Conservation (phyloP, 331 rosid genomes). For the Quercus lobata region DNA sequence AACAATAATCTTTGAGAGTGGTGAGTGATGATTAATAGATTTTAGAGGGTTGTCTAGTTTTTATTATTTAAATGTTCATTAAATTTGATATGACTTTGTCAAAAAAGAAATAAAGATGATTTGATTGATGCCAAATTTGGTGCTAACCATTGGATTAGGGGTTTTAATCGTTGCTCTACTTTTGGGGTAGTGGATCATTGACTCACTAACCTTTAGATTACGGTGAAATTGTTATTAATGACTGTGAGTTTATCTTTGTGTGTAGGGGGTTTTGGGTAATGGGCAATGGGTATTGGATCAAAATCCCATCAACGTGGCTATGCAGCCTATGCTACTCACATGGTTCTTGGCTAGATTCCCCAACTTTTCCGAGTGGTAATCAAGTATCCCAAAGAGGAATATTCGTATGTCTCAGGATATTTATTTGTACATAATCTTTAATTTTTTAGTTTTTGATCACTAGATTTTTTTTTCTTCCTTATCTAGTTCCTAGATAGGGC, state of each 20-base stretch:
- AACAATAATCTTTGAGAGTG: too few species aligned
- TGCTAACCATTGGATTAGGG: background rate
- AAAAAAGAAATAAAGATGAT: background rate
- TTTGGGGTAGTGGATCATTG: background rate
- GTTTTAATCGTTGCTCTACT: background rate
- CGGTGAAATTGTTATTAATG: too few species aligned
- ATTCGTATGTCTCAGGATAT: background rate
- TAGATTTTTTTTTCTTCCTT: too few species aligned
- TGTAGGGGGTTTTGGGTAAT: too few species aligned
- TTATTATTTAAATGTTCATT: background rate
- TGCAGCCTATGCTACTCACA: background rate
- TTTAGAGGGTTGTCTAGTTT: background rate
- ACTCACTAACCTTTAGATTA: too few species aligned
- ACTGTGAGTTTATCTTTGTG: too few species aligned
- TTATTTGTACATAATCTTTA: background rate
- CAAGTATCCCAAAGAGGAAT: background rate
- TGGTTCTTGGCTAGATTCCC: background rate
- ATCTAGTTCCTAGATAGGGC: too few species aligned
- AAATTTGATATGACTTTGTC: background rate
- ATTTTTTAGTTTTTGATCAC: too few species aligned
- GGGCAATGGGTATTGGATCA: too few species aligned
- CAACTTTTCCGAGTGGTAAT: background rate
- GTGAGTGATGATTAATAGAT: too few species aligned
- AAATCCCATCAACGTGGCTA: background rate
- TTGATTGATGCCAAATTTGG: background rate